These are phyloP conservation scores for Claviceps capensis DNA, from an alignment of 2,329 filamentous ascomycete genomes.

Conservation along the genomic window DNA sequence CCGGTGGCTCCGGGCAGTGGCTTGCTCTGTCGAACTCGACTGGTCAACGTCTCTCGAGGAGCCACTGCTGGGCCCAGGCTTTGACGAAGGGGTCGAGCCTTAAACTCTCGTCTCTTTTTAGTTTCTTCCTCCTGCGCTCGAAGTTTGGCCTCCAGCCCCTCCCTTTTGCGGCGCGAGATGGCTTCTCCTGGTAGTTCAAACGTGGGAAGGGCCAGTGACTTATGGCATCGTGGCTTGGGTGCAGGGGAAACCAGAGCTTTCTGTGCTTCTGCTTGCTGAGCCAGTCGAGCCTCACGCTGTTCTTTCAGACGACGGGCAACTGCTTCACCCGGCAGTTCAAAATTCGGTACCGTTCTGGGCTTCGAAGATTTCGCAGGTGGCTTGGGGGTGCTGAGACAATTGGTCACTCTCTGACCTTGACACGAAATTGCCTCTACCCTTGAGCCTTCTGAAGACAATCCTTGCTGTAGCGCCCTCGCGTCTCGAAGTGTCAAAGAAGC, in stretches of 20 bases:
- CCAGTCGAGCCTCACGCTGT: slow-evolving; percentile 40
- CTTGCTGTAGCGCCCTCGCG: slow-evolving; percentile 10
- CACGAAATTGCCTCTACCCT: slow-evolving; percentile 8
- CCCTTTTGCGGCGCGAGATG: slow-evolving; percentile 39
- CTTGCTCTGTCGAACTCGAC: slow-evolving; percentile 39
- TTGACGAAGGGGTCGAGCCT: slow-evolving; percentile 41
- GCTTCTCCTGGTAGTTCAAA: slow-evolving; percentile 53
- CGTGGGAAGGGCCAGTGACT: slow-evolving; percentile 36
- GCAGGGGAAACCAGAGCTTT: slow-evolving; percentile 22
- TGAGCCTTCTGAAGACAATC: slow-evolving; percentile 4
- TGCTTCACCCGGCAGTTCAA: slow-evolving; percentile 50
- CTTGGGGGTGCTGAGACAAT: slow-evolving; percentile 21
- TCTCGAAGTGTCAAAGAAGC: slow-evolving; percentile 25
- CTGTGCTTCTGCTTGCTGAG: slow-evolving; percentile 21
- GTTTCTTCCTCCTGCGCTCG: slow-evolving; percentile 46
- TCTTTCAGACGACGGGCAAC: slow-evolving; percentile 44
- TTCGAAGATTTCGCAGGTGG: slow-evolving; percentile 38
- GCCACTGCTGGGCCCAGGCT: slow-evolving; percentile 26
- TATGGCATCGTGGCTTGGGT: slow-evolving; percentile 35
- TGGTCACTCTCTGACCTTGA: slow-evolving; percentile 10
- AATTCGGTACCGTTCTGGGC: slow-evolving; percentile 38
- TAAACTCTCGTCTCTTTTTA: slow-evolving; percentile 47
- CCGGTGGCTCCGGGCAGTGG: slow-evolving; percentile 15
- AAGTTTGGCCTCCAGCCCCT: slow-evolving; percentile 41
- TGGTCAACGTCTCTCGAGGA: slow-evolving; percentile 44